Evolutionary conservation across 371 early-diverging fungal species (phyloP), one percentile per base, ranked within the genome.

Genomic region (Circinella minor): DNA sequence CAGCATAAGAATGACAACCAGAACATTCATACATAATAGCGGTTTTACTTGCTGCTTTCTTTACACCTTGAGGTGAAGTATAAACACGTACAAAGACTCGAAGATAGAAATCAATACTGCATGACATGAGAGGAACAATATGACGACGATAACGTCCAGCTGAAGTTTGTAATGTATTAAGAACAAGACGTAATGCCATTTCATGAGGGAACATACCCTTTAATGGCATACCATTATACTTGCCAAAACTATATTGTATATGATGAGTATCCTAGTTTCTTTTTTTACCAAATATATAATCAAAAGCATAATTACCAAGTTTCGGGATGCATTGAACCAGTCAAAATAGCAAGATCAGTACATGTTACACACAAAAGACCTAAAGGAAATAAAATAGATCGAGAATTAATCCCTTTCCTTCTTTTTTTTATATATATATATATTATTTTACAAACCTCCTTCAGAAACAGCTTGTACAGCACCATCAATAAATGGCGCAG

Each of bases 61-160:
- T 97, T 39, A 92, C 91, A 71, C 88, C 76, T 27, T 81, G 75
- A 3, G 98, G 89, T n/a, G 91, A 93, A 36, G 90, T 87, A 66
- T 86, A 82, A 4, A 99, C 97, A n/a, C 93, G 90, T 14, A 99
- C 96, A 88, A 99, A 99, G 11, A 99, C 91, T 59, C 99, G 90
- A 37, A 99, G 88, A 81, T 99, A 99, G 77, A 98, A 99, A 86
- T 99, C 99, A 60, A 99, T 98, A 75, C 96, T 96, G 66, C 96
- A 91, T 51, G 95, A 95, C 13, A 97, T 77, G 68, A 99, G 78
- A 4, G 99, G 99, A 17, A 88, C 93, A 73, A 99, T 96, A 68
- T 86, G 84, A 15, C 94, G 89, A 71, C 88, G 90, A 80, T 97
- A 95, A 59, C 95, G 93, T 48, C 94, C 90, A 36, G 99, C 99